Percentiles rank a stretch among this genome's conserved stretches.
Evolutionary conservation across 768 basidiomycete species (phyloP).

Genomic region (Tricholoma saponaceum): DNA sequence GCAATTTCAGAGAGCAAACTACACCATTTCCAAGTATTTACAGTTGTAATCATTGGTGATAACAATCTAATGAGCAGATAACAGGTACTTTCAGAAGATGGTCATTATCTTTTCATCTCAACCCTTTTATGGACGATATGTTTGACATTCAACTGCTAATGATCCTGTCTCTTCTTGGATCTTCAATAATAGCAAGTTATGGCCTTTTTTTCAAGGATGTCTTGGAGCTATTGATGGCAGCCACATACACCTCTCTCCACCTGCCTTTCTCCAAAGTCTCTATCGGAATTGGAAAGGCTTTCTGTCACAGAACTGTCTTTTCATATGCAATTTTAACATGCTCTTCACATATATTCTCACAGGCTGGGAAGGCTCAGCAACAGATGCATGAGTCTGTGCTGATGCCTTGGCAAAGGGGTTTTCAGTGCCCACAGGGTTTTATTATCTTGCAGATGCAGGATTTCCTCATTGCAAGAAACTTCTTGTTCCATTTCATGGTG

Average conservation of each 20-base stretch:
- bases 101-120: constrained; percentile 5
- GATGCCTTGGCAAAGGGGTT: background rate
- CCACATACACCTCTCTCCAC: constrained; percentile 8
- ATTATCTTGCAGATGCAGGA: background rate
- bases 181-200: constrained; percentile 17
- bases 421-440: background rate
- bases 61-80: background rate
- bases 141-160: constrained; percentile 4
- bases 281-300: constrained; percentile 12
- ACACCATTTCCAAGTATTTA: background rate
- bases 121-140: no score
- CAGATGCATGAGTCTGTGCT: background rate
- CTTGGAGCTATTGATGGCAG: no score
- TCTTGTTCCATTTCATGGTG: no score
- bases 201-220: no score
- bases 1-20: background rate
- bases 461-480: no score
- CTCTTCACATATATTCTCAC: no score
- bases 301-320: no score
- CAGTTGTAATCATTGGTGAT: background rate
- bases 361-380: no score
- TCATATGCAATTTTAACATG: no score
- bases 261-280: constrained; percentile 1
- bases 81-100: constrained; percentile 7
- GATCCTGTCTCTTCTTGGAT: constrained; percentile 10